Base-by-base conservation (phyloP, 805 yeast species). In the Grigorovia humatica region DNA sequence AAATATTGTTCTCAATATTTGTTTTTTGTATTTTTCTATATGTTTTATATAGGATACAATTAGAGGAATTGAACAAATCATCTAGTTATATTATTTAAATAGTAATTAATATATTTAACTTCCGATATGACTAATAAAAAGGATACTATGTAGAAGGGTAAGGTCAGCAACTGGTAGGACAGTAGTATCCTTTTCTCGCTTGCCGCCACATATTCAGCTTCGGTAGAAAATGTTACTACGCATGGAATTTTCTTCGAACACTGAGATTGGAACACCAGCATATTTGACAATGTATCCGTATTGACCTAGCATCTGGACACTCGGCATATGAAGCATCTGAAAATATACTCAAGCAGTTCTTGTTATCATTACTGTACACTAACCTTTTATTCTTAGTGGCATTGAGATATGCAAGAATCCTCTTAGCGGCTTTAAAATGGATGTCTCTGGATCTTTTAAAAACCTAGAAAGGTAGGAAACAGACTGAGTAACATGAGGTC, bases 401-500 rank as follows among this genome's bases (percentile, higher is more conserved):
- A 8, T 47, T 45, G 1, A 56, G 17, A 42, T 56, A 56, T 4
- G 38, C 20, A 13, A 54, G 17, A 2, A 54, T 27, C 1, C 58
- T 42, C 13, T 27, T n/a, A 5, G 58, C 58, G 6, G 43, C 48
- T 2, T 19, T 13, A 1, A 45, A 1, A 30, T 55, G 58, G 9
- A 52, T 43, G 9, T 38, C 40, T 2, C 52, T 11, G 57, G 54
- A 29, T 44, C 44, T 43, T 43, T 35, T 1, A 53, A 35, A 19
- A 49, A 51, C 17, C 54, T 35, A 2, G 51, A 53, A 2, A 51
- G 42, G 9, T 48, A 12, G 1, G 53, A 51, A 1, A 53, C 52
- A 1, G 54, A 9, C 27, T 20, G 44, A 2, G 58, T 48, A 46
- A 55, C 43, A 38, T 55, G 56, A 19, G 58, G 56, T 11, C 58